Percentiles rank a stretch among this genome's conserved stretches.
Conservation (phyloP, 371 early-diverging fungal genomes). For the Nematocida minor region DNA sequence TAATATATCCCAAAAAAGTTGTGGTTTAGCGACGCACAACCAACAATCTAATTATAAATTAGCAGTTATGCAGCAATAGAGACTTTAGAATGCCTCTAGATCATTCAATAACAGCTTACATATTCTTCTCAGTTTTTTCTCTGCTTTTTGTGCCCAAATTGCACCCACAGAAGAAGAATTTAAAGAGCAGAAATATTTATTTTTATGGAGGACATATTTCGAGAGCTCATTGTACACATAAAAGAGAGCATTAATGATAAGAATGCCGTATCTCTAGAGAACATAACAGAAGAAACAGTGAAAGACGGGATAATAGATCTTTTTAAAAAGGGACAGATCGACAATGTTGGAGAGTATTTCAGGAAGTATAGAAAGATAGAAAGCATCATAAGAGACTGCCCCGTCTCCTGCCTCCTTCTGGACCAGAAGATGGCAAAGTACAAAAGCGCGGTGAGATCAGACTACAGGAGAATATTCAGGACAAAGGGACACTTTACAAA, state of each 20-base stretch:
- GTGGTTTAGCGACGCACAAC: no score
- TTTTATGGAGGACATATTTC: neutral
- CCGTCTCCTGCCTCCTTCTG: constrained; percentile 5
- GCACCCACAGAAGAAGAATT: neutral
- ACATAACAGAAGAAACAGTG: constrained; percentile 15
- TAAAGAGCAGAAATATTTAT: constrained; percentile 48
- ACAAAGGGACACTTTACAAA: constrained; percentile 60
- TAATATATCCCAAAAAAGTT: no score
- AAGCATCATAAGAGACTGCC: neutral
- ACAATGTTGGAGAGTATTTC: constrained; percentile 42
- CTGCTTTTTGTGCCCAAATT: no score
- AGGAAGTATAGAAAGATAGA: neutral
- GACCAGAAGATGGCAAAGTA: neutral
- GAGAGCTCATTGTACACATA: neutral
- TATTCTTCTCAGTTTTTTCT: no score
- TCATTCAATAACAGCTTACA: no score
- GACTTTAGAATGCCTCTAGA: no score
- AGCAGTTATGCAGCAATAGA: no score
- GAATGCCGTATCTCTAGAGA: neutral
- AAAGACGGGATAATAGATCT: constrained; percentile 1
- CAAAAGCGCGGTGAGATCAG: neutral
- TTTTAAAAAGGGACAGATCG: neutral
- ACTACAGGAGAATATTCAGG: neutral
- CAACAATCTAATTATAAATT: no score
- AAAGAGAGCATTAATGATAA: neutral